Conservation (phyloP, 78 protist genomes). For the Guillardia theta region DNA sequence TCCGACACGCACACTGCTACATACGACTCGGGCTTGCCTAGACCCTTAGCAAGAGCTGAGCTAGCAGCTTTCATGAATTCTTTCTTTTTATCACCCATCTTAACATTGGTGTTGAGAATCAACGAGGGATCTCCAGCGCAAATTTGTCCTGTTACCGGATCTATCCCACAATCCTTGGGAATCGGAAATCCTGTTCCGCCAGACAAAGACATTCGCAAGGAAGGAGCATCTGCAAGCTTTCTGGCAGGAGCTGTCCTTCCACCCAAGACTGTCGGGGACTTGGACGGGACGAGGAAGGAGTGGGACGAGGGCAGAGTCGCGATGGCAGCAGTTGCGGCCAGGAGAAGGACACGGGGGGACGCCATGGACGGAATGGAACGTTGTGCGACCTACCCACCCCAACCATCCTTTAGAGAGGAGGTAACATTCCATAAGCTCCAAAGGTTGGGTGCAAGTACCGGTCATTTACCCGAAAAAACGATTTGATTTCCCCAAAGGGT, state of each 20-base stretch:
- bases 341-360: too few relatives aligned
- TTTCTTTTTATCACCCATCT: not conserved
- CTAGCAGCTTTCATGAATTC: not conserved
- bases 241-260: not conserved
- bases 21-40: conserved; percentile 6
- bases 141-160: not conserved
- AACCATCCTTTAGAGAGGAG: too few relatives aligned
- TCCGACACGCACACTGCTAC: conserved; percentile 21
- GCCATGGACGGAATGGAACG: too few relatives aligned
- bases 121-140: conserved; percentile 28
- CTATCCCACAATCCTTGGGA: not conserved
- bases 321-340: too few relatives aligned
- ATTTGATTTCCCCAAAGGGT: too few relatives aligned
- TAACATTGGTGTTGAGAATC: not conserved
- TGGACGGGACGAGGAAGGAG: too few relatives aligned
- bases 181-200: not conserved
- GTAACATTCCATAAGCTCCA: too few relatives aligned
- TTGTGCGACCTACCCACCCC: too few relatives aligned
- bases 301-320: too few relatives aligned
- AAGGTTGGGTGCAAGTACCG: too few relatives aligned
- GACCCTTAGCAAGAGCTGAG: not conserved
- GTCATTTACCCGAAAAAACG: too few relatives aligned
- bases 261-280: too few relatives aligned
- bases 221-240: not conserved
- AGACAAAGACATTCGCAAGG: not conserved